Conservation (phyloP, 2,329 filamentous ascomycete genomes). For the Fusarium sororula region DNA sequence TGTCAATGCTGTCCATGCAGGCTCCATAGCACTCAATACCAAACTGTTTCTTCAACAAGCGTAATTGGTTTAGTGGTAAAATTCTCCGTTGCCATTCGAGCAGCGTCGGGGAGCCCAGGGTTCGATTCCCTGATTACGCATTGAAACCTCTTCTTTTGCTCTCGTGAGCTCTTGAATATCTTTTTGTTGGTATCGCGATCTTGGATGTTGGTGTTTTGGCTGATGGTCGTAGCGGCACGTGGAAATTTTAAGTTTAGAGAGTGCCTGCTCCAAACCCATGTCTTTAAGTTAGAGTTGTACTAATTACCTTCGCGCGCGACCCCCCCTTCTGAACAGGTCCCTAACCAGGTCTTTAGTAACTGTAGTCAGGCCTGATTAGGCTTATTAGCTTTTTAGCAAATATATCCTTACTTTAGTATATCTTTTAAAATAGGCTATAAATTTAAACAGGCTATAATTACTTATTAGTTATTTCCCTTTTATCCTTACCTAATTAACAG, state of each 20-base stretch:
- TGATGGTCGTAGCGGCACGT: not conserved
- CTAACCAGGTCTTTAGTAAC: too few relatives aligned
- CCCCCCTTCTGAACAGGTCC: rapidly evolving
- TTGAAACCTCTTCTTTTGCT: not conserved
- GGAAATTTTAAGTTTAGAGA: not conserved
- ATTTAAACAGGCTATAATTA: too few relatives aligned
- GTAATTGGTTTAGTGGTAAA: conserved; percentile 26
- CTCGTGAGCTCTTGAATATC: not conserved
- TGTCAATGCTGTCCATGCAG: not conserved
- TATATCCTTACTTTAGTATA: too few relatives aligned
- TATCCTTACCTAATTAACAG: too few relatives aligned
- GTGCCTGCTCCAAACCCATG: not conserved
- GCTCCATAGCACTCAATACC: not conserved
- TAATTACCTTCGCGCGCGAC: rapidly evolving
- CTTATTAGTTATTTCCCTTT: too few relatives aligned
- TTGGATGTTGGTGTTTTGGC: not conserved
- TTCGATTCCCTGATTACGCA: conserved; percentile 19
- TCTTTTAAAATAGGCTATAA: too few relatives aligned
- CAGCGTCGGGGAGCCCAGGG: not conserved
- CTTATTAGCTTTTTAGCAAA: too few relatives aligned
- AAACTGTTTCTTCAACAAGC: not conserved
- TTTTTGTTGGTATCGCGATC: not conserved
- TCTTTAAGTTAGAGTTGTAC: not conserved
- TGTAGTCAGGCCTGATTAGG: too few relatives aligned
- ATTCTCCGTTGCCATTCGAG: conserved; percentile 20